A percentile compares a stretch with the other conserved stretches of the same genome.
These are phyloP conservation scores for Phytophthora foliorum DNA, from an alignment of 352 stramenopile species.

Conservation along the genomic window DNA sequence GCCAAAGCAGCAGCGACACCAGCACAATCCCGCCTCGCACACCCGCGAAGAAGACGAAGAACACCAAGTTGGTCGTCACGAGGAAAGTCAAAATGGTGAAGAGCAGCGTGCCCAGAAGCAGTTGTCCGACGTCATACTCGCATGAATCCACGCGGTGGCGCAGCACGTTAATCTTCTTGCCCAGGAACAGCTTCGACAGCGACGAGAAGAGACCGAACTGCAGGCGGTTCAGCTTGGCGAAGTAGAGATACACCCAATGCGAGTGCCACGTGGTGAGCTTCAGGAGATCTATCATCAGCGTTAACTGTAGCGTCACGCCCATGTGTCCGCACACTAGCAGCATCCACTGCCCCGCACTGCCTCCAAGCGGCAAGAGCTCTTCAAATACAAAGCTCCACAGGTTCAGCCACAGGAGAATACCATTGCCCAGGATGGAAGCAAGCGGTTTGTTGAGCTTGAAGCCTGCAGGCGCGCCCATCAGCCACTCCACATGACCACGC, in stretches of 20 bases:
- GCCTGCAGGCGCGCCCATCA: conserved; percentile 79
- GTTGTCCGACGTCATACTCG: conserved; percentile 91
- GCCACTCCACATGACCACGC: conserved; percentile 71
- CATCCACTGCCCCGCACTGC: conserved; percentile 5
- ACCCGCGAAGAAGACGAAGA: conserved; percentile 94
- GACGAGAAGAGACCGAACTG: conserved; percentile 88
- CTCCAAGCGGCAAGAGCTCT: conserved; percentile 15
- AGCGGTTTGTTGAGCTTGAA: conserved; percentile 93
- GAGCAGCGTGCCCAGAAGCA: conserved; percentile 93
- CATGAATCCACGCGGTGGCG: conserved; percentile 94
- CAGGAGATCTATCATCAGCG: conserved; percentile 76
- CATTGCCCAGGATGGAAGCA: conserved; percentile 88
- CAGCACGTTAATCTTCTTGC: conserved; percentile 96
- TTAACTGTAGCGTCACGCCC: conserved; percentile 82
- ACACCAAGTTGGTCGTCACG: conserved; percentile 94
- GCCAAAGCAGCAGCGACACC: conserved; percentile 51
- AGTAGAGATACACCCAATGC: conserved; percentile 87
- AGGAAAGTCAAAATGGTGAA: conserved; percentile 95
- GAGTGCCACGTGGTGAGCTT: conserved; percentile 88
- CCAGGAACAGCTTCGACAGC: conserved; percentile 94
- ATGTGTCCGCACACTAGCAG: conserved; percentile 32
- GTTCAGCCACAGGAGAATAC: conserved; percentile 84
- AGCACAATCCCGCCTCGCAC: conserved; percentile 66
- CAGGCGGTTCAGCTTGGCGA: conserved; percentile 85
- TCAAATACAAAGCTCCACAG: conserved; percentile 74